Percentiles rank a stretch among this genome's conserved stretches.
These are phyloP conservation scores for Syzygium aqueum DNA, from an alignment of 345 rosid species.

Conservation along the genomic window DNA sequence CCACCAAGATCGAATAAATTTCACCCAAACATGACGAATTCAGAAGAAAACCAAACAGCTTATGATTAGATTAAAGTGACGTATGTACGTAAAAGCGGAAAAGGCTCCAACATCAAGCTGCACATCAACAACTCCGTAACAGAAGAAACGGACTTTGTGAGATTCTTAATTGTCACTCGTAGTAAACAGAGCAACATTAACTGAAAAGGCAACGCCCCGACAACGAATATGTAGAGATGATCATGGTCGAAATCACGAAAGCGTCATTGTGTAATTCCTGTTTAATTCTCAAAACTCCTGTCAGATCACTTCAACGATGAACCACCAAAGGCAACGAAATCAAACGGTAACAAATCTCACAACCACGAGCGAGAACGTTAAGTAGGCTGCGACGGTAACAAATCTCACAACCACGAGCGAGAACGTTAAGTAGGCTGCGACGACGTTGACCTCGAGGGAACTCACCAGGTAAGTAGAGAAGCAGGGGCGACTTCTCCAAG, in stretches of 20 bases:
- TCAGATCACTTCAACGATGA: background rate
- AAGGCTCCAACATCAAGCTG: background rate
- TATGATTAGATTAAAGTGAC: background rate
- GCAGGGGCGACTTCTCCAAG: constrained; percentile 45
- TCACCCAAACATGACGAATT: background rate
- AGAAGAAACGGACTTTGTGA: background rate
- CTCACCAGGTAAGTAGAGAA: constrained; percentile 65
- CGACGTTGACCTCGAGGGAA: background rate
- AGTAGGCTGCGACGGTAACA: background rate
- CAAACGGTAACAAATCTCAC: background rate
- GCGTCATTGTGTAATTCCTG: background rate
- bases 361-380: background rate
- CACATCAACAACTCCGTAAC: background rate
- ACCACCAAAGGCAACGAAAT: background rate
- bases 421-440: background rate
- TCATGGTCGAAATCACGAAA: background rate
- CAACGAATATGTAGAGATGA: no score
- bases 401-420: background rate
- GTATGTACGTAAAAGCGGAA: background rate
- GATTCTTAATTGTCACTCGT: background rate
- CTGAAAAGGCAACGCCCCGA: background rate
- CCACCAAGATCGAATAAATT: background rate
- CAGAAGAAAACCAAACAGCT: background rate
- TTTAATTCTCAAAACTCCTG: background rate
- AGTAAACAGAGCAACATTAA: background rate